Evolutionary conservation across 495 filamentous ascomycete genomes (phyloP).

Genomic region (Tuber calosporum): DNA sequence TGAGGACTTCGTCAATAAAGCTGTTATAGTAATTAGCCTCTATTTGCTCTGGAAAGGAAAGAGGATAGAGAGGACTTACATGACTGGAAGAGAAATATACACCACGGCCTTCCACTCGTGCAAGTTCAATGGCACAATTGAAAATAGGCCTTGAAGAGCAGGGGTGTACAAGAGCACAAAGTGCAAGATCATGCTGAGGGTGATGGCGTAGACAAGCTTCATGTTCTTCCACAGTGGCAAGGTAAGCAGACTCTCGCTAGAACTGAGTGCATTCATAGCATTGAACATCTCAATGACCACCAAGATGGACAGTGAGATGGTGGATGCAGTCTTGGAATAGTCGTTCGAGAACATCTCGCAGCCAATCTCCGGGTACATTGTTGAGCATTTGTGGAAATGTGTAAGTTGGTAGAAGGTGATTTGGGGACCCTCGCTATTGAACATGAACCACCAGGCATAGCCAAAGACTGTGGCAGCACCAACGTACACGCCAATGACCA

Average conservation of each 20-base stretch:
- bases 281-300: constrained; percentile 99
- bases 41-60: constrained; percentile 1
- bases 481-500: constrained; percentile 93
- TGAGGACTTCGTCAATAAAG: constrained; percentile 82
- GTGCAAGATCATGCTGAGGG: constrained; percentile 90
- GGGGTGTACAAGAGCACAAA: constrained; percentile 91
- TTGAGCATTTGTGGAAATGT: constrained; percentile 87
- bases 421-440: constrained; percentile 80
- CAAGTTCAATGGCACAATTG: constrained; percentile 81
- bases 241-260: constrained; percentile 87
- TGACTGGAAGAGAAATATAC: constrained; percentile 80
- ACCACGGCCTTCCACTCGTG: constrained; percentile 91
- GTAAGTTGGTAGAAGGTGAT: constrained; percentile 88
- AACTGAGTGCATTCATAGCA: constrained; percentile 96
- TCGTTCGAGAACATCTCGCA: constrained; percentile 91
- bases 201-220: constrained; percentile 91
- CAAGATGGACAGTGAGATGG: constrained; percentile 78
- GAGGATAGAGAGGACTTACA: constrained; percentile 54
- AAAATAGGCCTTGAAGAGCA: constrained; percentile 79
- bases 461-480: constrained; percentile 92
- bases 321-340: constrained; percentile 88
- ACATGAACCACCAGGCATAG: constrained; percentile 99
- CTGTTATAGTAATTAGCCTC: constrained; percentile 51
- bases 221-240: constrained; percentile 94
- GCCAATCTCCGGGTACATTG: constrained; percentile 82